Base-by-base conservation (phyloP, 805 yeast species). In the Candida berthetii region DNA sequence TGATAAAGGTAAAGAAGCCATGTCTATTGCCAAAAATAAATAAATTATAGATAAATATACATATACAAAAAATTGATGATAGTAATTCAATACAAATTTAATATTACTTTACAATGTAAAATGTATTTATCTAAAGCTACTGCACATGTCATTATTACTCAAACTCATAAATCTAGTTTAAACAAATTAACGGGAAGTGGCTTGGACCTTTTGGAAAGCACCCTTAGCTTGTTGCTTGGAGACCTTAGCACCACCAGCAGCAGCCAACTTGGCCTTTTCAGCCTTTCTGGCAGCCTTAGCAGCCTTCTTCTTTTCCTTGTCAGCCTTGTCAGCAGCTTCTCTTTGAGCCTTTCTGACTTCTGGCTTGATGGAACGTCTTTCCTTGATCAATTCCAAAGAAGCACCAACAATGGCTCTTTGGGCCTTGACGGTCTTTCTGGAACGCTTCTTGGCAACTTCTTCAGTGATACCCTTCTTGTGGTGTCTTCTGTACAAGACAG, bases 401-500 rank as follows among this genome's bases (percentile, higher is more conserved):
- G 98, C 99, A 82, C 99, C 99, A 59, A 91, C 98, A 69, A 93
- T 84, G 55, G 96, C 96, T 83, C 99, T 93, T 80, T 90, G 97
- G 74, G 85, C 81, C 85, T 93, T 93, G 74, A 90, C 95, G 66
- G 96, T 71, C 83, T 88, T 90, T 82, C 96, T 91, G 61, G 93
- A 58, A 78, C 96, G 87, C 85, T 87, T 95, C 85, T 88, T 93
- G 72, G 95, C 62, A 61, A 85, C 87, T 80, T 93, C 99, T 82
- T 93, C 99, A 66, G 96, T 82, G 70, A 91, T 81, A 80, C 99
- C 99, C 80, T 93, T 93, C 85, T 88, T 89, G 95, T 93, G 98
- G 79, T 91, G 96, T 78, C 96, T 87, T 84, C 99, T 91, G 91
- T 78, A 93, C 65, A 93, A 82, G 66, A 91, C 97, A 59, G 99